Base-by-base conservation (phyloP, 75 land plant species). In the Cupressus sempervirens region DNA sequence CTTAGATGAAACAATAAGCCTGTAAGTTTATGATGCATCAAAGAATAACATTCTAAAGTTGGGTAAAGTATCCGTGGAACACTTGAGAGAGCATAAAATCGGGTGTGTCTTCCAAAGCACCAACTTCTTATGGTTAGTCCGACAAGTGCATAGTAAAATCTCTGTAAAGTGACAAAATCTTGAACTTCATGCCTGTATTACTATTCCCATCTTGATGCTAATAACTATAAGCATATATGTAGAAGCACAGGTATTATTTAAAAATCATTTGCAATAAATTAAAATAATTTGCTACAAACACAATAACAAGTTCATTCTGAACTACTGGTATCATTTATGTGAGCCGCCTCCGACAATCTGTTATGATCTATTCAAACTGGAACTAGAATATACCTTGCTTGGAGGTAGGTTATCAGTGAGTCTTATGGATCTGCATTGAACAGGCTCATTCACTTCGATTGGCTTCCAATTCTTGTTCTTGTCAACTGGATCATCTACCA, bases 401-500 rank as follows among this genome's bases (percentile, higher is more conserved):
- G 91, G 73, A 80, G 91, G 89, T 76, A 94, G 34, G 74, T 88
- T 93, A 81, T 96, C 98, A 13, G 89, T 88, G 34, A 97, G 94
- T 87, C 91, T 93, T 82, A 94, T 68, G 15, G 96, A 88, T 35
- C 98, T 89, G 75, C 96, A 97, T 77, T 95, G 97, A 58, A 85
- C 81, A 38, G 96, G 93, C 77, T 97, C 95, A 81, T 74, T 91
- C 23, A 96, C 91, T 89, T 96, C 98, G 76, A 95, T 89, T 4
- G 93, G 88, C 88, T 95, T 95, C 98, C 98, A 95, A 52, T 90
- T 87, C 86, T 94, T 95, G 80, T 90, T 87, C 88, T 92, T 95
- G 35, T 95, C 95, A 70, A 80, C 83, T 7, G 89, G 46, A 53
- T 92, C 96, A 56, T 93, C 95, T 52, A 86, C 58, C 53, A 93